Conservation (phyloP, 257 asterid genomes). For the Handroanthus guayacan region DNA sequence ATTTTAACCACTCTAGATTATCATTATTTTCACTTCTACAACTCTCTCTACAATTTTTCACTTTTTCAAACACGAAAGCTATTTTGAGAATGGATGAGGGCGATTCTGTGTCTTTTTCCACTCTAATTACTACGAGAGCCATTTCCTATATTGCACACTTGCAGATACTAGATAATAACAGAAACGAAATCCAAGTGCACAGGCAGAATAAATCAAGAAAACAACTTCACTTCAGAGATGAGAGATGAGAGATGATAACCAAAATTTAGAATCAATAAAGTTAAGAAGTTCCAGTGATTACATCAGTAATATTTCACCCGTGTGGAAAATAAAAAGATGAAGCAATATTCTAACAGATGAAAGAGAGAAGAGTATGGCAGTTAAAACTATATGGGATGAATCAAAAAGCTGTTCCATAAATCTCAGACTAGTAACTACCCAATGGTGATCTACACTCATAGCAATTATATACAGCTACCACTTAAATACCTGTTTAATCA, state of each 20-base stretch:
- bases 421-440: slow-evolving; percentile 32
- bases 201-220: neutral
- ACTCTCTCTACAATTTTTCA: too few species aligned
- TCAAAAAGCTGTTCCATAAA: slow-evolving; percentile 7
- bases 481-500: slow-evolving; percentile 24
- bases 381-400: slow-evolving; percentile 28
- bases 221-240: slow-evolving; percentile 11
- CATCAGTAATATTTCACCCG: slow-evolving; percentile 3
- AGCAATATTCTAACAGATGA: slow-evolving; percentile 28
- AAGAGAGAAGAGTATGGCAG: slow-evolving; percentile 26
- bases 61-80: too few species aligned
- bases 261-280: slow-evolving; percentile 23
- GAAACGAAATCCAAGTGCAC: too few species aligned
- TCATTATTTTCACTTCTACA: too few species aligned
- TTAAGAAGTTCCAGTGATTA: slow-evolving; percentile 13
- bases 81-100: too few species aligned
- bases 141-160: too few species aligned
- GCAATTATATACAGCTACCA: slow-evolving; percentile 42
- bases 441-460: slow-evolving; percentile 19
- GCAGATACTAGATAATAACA: too few species aligned
- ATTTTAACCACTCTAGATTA: too few species aligned
- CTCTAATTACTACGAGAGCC: too few species aligned
- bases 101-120: too few species aligned
- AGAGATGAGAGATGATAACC: slow-evolving; percentile 9
- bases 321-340: slow-evolving; percentile 24